phyloP scores from a whole-genome alignment of 352 stramenopile genomes.

The Phytopythium chamaehyphon region DNA sequence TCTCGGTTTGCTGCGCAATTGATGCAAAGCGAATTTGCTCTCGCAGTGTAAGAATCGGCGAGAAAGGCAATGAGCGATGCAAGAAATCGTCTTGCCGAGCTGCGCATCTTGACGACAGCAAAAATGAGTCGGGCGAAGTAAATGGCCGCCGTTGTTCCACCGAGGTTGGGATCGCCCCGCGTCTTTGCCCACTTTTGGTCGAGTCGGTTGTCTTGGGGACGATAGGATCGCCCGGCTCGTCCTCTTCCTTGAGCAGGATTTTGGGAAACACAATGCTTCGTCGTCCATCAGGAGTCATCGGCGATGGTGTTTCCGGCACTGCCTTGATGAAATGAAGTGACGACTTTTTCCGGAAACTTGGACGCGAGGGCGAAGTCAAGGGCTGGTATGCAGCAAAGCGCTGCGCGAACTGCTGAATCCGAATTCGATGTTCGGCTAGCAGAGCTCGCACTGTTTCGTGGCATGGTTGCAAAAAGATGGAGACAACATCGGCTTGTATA shows the following conservation, averaged over 20 bases:
- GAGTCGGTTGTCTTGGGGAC: conserved; percentile 11
- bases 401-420: conserved; percentile 37
- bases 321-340: conserved; percentile 15
- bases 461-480: conserved; percentile 46
- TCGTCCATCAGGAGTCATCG: background rate
- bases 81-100: conserved; percentile 47
- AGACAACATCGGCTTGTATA: conserved; percentile 51
- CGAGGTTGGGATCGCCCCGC: background rate
- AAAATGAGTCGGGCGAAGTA: conserved; percentile 2
- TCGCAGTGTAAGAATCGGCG: conserved; percentile 31
- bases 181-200: too few species aligned
- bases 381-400: conserved; percentile 29
- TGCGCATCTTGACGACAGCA: conserved; percentile 22
- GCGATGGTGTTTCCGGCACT: background rate
- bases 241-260: conserved; percentile 29
- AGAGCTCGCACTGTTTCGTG: conserved; percentile 49
- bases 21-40: conserved; percentile 49
- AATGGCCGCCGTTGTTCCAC: background rate
- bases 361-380: background rate
- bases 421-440: conserved; percentile 34
- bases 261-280: conserved; percentile 38
- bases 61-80: conserved; percentile 35
- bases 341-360: conserved; percentile 5
- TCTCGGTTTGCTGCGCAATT: conserved; percentile 32
- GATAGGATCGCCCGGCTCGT: conserved; percentile 10